phyloP scores from a whole-genome alignment of 768 basidiomycete genomes.

The Lactarius indigo region DNA sequence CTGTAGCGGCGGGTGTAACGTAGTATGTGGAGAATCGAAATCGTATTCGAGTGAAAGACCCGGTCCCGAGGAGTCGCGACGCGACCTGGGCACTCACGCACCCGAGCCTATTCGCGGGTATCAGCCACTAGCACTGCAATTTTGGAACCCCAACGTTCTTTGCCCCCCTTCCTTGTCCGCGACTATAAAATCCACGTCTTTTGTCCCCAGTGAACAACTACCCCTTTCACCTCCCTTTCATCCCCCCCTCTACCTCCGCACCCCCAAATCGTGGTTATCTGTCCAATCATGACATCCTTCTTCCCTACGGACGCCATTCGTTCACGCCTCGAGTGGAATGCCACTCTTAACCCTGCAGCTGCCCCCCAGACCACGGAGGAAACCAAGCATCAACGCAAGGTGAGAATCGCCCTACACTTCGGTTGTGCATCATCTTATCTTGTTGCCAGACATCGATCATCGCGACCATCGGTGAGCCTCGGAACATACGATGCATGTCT shows the following conservation, averaged over 20 bases:
- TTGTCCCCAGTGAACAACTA: background rate
- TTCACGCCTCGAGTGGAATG: slow-evolving; percentile 92
- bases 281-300: slow-evolving; percentile 16
- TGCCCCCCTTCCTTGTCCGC: background rate
- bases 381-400: slow-evolving; percentile 90
- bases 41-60: background rate
- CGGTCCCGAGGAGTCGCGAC: slow-evolving; percentile 10
- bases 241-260: slow-evolving; percentile 2
- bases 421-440: slow-evolving; percentile 12
- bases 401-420: slow-evolving; percentile 34
- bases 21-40: background rate
- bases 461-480: slow-evolving; percentile 84
- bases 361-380: slow-evolving; percentile 69
- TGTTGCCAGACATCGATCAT: slow-evolving; percentile 87
- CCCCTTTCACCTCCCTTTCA: background rate
- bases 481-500: background rate
- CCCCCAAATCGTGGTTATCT: background rate
- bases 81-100: slow-evolving; percentile 7
- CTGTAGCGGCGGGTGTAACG: slow-evolving; percentile 13
- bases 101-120: slow-evolving; percentile 12
- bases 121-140: background rate
- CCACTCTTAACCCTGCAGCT: slow-evolving; percentile 70
- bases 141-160: slow-evolving; percentile 15
- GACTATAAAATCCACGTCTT: slow-evolving; percentile 2
- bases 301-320: slow-evolving; percentile 38